These are phyloP conservation scores for Mycena metata DNA, from an alignment of 768 basidiomycete species.

Conservation along the genomic window DNA sequence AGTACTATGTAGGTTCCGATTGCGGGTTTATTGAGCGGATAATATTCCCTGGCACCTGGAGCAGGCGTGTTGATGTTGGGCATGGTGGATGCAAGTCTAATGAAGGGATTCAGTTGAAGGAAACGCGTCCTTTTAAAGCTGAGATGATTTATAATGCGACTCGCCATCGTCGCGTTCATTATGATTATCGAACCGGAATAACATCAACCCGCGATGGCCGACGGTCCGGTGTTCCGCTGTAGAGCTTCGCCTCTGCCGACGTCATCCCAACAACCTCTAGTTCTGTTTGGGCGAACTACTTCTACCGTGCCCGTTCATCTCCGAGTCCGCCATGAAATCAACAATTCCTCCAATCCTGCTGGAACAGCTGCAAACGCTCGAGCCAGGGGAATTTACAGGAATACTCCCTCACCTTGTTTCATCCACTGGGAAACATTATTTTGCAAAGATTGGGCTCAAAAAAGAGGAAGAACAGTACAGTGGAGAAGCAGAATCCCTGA, in stretches of 20 bases:
- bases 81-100: conserved; percentile 14
- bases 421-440: conserved; percentile 71
- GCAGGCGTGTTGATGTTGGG: conserved; percentile 61
- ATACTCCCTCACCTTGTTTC: conserved; percentile 63
- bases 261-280: too few species aligned
- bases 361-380: conserved; percentile 60
- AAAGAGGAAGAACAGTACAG: conserved; percentile 73
- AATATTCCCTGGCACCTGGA: conserved; percentile 66
- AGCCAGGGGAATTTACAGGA: conserved; percentile 65
- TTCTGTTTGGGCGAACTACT: too few species aligned
- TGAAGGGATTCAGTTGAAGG: neutral
- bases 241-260: too few species aligned
- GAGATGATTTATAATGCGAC: neutral
- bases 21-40: conserved; percentile 70
- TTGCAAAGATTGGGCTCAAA: conserved; percentile 68
- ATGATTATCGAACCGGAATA: too few species aligned
- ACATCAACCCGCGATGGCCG: too few species aligned
- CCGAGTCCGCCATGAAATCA: neutral
- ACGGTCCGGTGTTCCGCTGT: too few species aligned
- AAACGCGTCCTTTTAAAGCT: neutral
- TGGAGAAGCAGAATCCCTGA: conserved; percentile 79
- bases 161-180: neutral
- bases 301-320: too few species aligned
- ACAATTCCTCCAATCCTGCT: conserved; percentile 53
- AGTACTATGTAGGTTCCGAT: conserved; percentile 57